Conservation (phyloP, 495 filamentous ascomycete genomes). For the Ramalina intermedia region DNA sequence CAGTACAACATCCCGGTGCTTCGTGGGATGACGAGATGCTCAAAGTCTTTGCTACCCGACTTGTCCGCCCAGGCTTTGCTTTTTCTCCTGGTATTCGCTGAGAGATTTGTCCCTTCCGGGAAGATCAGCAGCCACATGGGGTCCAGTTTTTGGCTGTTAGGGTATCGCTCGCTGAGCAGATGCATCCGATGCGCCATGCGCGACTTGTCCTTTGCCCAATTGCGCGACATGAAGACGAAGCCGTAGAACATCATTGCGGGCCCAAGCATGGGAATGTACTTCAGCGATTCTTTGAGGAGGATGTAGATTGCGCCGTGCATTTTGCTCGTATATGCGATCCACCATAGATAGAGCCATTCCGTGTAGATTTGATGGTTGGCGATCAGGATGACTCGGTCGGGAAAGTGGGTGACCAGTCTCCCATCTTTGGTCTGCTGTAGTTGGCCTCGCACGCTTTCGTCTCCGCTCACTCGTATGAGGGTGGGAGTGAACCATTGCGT, state of each 20-base stretch:
- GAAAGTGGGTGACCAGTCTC: constrained; percentile 39
- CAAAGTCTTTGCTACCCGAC: constrained; percentile 33
- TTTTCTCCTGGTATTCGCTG: constrained; percentile 38
- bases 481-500: constrained; percentile 51
- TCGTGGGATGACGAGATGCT: constrained; percentile 44
- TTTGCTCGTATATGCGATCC: constrained; percentile 45
- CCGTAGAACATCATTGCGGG: constrained; percentile 56
- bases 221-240: constrained; percentile 57
- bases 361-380: constrained; percentile 60
- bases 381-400: constrained; percentile 47
- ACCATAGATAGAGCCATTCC: constrained; percentile 62
- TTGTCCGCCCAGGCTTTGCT: constrained; percentile 45
- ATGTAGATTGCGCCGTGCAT: constrained; percentile 60
- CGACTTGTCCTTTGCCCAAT: constrained; percentile 49
- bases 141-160: constrained; percentile 34
- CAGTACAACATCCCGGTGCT: constrained; percentile 52
- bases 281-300: constrained; percentile 54
- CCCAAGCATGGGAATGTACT: constrained; percentile 48
- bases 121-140: constrained; percentile 63
- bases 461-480: constrained; percentile 44
- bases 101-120: constrained; percentile 55
- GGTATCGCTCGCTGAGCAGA: constrained; percentile 33
- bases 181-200: constrained; percentile 43
- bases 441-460: constrained; percentile 43
- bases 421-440: constrained; percentile 40